phyloP scores from a whole-genome alignment of 208 protist genomes.

The Crithidia sp. region DNA sequence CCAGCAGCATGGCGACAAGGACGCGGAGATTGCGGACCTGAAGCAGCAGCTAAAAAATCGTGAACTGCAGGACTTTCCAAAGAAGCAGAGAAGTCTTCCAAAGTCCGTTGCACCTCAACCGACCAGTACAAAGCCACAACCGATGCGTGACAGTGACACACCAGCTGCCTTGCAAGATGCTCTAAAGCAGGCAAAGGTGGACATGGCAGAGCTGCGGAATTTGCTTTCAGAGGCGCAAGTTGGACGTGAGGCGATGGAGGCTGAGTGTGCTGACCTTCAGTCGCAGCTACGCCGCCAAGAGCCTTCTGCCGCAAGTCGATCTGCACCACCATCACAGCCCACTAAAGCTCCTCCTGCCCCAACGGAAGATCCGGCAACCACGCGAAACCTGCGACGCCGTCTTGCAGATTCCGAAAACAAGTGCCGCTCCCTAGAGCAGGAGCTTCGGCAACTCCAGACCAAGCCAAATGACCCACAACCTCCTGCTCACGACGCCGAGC shows the following conservation, averaged over 20 bases:
- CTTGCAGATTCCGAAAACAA: too few relatives aligned
- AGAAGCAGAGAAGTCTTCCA: neutral
- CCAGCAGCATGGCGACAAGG: neutral
- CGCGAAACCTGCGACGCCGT: too few relatives aligned
- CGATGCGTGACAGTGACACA: neutral
- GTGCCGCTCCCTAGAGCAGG: too few relatives aligned
- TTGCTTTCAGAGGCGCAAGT: neutral
- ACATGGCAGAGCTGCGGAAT: neutral
- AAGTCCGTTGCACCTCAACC: too few relatives aligned
- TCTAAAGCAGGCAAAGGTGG: neutral
- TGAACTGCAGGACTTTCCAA: neutral
- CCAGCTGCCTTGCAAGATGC: neutral
- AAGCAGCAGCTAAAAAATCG: slow-evolving; percentile 1
- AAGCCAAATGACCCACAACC: too few relatives aligned
- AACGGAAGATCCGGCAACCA: too few relatives aligned
- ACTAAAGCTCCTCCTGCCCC: too few relatives aligned
- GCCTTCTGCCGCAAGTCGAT: too few relatives aligned
- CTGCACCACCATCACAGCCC: too few relatives aligned
- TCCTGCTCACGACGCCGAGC: too few relatives aligned
- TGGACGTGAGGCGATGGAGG: neutral
- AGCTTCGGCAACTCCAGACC: too few relatives aligned
- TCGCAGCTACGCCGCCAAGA: neutral
- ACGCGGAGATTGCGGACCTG: slow-evolving; percentile 9
- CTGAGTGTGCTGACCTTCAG: neutral
- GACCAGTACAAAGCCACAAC: too few relatives aligned